Evolutionary conservation across 163 green algal species (phyloP).

Genomic region (Chloromonas sp.): DNA sequence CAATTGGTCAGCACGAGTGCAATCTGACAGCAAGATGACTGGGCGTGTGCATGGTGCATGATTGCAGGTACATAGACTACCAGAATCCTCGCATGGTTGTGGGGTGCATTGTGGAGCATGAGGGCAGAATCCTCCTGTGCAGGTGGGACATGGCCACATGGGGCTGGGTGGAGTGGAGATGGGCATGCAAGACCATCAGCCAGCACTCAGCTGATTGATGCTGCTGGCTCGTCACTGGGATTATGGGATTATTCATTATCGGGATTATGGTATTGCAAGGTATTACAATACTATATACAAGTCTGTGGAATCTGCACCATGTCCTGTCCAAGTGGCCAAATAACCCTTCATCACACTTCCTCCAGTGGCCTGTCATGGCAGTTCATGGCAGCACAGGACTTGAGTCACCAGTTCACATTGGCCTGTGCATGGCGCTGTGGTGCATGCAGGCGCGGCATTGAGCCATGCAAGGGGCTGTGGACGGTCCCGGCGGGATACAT

Average conservation of each 20-base stretch:
- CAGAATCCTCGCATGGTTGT: slow-evolving; percentile 78
- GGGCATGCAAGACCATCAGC: background rate
- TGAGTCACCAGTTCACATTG: no score
- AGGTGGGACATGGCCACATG: slow-evolving; percentile 18
- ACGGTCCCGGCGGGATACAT: slow-evolving; percentile 84
- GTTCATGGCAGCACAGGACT: no score
- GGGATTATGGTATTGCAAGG: no score
- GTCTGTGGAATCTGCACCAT: no score
- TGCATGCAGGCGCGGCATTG: slow-evolving; percentile 54
- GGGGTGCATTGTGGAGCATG: slow-evolving; percentile 78
- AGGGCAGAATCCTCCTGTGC: slow-evolving; percentile 75
- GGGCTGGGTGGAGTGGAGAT: background rate
- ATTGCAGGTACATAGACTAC: slow-evolving; percentile 71
- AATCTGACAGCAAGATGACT: background rate
- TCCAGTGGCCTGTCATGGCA: no score
- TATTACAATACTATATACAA: no score
- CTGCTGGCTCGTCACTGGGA: no score
- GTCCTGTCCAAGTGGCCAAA: no score
- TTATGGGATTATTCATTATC: no score
- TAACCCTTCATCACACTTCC: no score
- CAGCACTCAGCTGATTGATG: no score
- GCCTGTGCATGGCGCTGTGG: no score
- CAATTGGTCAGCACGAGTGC: background rate
- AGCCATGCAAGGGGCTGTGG: slow-evolving; percentile 78
- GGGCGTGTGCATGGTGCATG: background rate